A percentile compares a stretch with the other conserved stretches of the same genome.
Conservation (phyloP, 495 filamentous ascomycete species). For the Aspergillus cavernicola region DNA sequence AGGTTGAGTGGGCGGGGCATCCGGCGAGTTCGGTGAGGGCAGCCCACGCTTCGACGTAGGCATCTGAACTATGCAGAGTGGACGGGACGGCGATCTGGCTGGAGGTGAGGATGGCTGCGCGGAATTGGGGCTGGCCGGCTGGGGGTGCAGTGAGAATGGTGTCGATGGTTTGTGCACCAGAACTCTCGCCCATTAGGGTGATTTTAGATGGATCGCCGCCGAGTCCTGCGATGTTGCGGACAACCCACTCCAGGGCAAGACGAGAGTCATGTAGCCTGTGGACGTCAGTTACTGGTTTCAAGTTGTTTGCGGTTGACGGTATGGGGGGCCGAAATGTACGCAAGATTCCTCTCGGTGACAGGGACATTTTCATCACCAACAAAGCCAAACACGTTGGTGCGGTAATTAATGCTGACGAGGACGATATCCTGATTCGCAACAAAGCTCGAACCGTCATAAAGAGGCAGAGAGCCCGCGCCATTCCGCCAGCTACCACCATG, state of each 20-base stretch:
- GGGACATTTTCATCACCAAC: constrained; percentile 17
- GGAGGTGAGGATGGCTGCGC: constrained; percentile 15
- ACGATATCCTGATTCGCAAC: constrained; percentile 29
- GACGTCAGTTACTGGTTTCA: too few relatives aligned
- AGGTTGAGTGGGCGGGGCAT: constrained; percentile 3
- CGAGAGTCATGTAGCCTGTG: constrained; percentile 23
- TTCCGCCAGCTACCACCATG: constrained; percentile 21
- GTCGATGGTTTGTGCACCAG: constrained; percentile 7
- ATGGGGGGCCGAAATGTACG: constrained; percentile 5
- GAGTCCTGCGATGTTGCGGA: constrained; percentile 28
- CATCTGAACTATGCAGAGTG: too few relatives aligned
- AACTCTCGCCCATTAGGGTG: constrained; percentile 19
- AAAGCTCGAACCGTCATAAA: constrained; percentile 26
- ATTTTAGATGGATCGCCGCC: constrained; percentile 27
- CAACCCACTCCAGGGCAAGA: constrained; percentile 36
- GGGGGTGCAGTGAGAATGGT: neutral
- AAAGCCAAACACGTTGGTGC: constrained; percentile 40
- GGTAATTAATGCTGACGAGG: constrained; percentile 27
- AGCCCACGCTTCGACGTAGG: constrained; percentile 9
- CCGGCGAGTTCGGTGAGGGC: constrained; percentile 11
- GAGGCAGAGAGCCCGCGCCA: constrained; percentile 21
- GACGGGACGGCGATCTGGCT: too few relatives aligned
- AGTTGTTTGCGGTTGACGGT: neutral
- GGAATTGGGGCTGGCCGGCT: neutral
- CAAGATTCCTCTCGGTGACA: constrained; percentile 23